Evolutionary conservation across 2,329 filamentous ascomycete genomes (phyloP).

Genomic region (Aspergillus ochraceoroseus): DNA sequence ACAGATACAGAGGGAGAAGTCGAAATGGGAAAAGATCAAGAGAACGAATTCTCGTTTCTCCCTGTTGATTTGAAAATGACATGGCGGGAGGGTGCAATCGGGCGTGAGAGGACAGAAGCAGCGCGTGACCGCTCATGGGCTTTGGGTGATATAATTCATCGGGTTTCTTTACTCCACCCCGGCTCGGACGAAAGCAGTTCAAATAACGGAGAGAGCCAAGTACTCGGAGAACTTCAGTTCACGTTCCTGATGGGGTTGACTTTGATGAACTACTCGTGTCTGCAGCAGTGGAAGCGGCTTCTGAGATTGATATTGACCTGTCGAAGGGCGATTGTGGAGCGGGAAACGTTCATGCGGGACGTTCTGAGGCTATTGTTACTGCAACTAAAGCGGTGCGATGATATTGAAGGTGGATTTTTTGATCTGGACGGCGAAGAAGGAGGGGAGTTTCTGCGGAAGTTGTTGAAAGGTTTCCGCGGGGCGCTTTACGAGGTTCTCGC

Average conservation of each 20-base stretch:
- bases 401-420: slow-evolving; percentile 58
- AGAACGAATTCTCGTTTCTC: slow-evolving; percentile 51
- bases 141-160: slow-evolving; percentile 49
- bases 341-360: slow-evolving; percentile 50
- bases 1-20: background rate
- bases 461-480: slow-evolving; percentile 52
- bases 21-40: slow-evolving; percentile 27
- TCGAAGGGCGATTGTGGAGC: slow-evolving; percentile 46
- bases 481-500: slow-evolving; percentile 47
- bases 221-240: slow-evolving; percentile 59
- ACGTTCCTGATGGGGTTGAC: slow-evolving; percentile 59
- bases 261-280: slow-evolving; percentile 61
- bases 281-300: slow-evolving; percentile 62
- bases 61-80: slow-evolving; percentile 58
- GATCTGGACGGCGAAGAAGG: slow-evolving; percentile 52
- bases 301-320: slow-evolving; percentile 56
- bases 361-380: slow-evolving; percentile 48
- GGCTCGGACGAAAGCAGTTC: too few relatives aligned
- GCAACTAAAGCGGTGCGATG: slow-evolving; percentile 54
- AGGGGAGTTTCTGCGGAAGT: slow-evolving; percentile 49
- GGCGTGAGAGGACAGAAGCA: slow-evolving; percentile 57
- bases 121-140: slow-evolving; percentile 61
- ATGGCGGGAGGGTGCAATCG: slow-evolving; percentile 58
- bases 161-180: too few relatives aligned
- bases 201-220: slow-evolving; percentile 36